Percentiles rank a stretch among this genome's conserved stretches.
These are phyloP conservation scores for Neurospora pannonica DNA, from an alignment of 495 filamentous ascomycete species.

Conservation along the genomic window DNA sequence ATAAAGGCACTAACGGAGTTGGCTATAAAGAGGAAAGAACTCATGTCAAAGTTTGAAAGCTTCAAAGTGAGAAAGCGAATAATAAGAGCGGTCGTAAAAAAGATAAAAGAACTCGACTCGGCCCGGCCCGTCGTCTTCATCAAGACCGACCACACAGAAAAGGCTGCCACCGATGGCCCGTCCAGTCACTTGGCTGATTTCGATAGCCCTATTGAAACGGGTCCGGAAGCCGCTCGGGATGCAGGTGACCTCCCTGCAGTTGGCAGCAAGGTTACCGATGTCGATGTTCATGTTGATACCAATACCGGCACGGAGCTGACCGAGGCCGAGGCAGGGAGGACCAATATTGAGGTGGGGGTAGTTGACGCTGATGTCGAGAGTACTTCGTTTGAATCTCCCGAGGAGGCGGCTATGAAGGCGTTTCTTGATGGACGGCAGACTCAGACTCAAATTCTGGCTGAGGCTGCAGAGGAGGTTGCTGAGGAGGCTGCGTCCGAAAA, in stretches of 20 bases:
- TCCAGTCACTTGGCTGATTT: neutral
- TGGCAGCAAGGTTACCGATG: neutral
- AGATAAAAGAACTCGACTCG: neutral
- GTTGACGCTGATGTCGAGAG: neutral
- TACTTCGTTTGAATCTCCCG: neutral
- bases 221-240: neutral
- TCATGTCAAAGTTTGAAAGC: neutral
- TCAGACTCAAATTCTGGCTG: no score
- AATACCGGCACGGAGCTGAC: neutral
- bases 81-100: no score
- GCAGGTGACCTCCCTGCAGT: neutral
- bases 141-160: neutral
- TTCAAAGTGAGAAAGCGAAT: neutral
- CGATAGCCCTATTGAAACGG: neutral
- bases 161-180: neutral
- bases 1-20: neutral
- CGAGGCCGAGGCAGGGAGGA: neutral
- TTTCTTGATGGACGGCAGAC: no score
- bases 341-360: neutral
- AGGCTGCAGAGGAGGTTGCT: neutral
- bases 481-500: neutral
- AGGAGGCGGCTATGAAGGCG: neutral
- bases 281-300: neutral
- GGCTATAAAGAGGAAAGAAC: neutral
- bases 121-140: no score